A percentile compares a stretch with the other conserved stretches of the same genome.
Evolutionary conservation across 2,329 filamentous ascomycete species (phyloP).

Genomic region (Myriangium duriaei): DNA sequence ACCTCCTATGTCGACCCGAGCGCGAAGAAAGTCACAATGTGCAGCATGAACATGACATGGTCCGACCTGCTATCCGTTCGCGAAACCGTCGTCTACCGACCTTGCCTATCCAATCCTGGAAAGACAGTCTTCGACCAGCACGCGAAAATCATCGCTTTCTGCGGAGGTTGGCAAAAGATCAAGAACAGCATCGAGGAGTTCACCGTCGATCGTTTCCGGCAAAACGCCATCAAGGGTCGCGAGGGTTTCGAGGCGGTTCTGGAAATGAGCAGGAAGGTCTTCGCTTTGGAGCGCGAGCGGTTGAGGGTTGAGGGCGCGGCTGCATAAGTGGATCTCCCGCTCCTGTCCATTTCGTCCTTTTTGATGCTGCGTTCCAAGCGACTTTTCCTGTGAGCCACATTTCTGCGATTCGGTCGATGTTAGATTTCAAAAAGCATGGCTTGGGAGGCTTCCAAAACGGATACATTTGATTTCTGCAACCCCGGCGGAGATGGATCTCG

Average conservation of each 20-base stretch:
- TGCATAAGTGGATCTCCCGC: neutral
- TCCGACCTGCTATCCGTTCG: slow-evolving; percentile 81
- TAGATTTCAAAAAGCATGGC: too few relatives aligned
- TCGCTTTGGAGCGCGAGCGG: slow-evolving; percentile 73
- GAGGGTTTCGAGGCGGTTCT: slow-evolving; percentile 94
- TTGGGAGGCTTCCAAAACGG: neutral
- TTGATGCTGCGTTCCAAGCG: neutral
- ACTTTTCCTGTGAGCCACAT: neutral
- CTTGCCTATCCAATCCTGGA: slow-evolving; percentile 35
- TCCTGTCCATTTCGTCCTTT: neutral
- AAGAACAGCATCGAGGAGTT: slow-evolving; percentile 93
- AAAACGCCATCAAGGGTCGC: slow-evolving; percentile 81
- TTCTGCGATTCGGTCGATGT: neutral
- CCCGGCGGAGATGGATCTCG: too few relatives aligned
- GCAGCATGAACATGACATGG: slow-evolving; percentile 88
- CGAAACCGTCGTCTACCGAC: slow-evolving; percentile 82
- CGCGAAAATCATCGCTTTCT: slow-evolving; percentile 84
- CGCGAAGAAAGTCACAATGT: slow-evolving; percentile 85
- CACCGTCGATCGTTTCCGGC: slow-evolving; percentile 73
- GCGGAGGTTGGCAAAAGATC: slow-evolving; percentile 93
- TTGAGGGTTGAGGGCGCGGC: slow-evolving; percentile 15
- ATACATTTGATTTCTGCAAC: too few relatives aligned
- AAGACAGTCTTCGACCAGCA: slow-evolving; percentile 77
- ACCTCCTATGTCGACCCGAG: slow-evolving; percentile 84
- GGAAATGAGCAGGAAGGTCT: slow-evolving; percentile 82